These are phyloP conservation scores for Camellia lanceoleosa DNA, from an alignment of 148 eudicot genomes.

Conservation along the genomic window DNA sequence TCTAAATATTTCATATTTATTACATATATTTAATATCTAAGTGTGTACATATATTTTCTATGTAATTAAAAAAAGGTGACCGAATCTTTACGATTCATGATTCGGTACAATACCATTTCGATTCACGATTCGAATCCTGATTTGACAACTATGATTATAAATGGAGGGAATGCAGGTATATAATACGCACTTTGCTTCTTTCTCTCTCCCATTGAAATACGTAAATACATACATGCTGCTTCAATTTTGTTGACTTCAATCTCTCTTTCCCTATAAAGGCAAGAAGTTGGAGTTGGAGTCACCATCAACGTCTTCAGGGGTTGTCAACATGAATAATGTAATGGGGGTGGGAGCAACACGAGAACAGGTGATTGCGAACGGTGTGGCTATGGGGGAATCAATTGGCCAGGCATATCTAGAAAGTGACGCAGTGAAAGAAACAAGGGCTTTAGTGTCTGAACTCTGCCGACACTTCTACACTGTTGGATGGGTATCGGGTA, in stretches of 20 bases:
- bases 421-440: conserved; percentile 12
- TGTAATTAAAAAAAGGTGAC: no score
- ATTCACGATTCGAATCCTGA: no score
- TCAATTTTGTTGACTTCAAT: not conserved
- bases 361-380: not conserved
- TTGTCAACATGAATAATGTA: not conserved
- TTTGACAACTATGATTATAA: no score
- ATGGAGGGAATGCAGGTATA: not conserved
- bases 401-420: conserved; percentile 2
- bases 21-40: no score
- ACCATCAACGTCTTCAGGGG: not conserved
- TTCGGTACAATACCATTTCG: no score
- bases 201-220: not conserved
- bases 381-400: not conserved
- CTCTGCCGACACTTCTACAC: conserved; percentile 9
- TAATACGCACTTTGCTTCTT: not conserved
- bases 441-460: conserved; percentile 11
- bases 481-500: conserved; percentile 16
- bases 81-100: no score
- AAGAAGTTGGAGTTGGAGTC: not conserved
- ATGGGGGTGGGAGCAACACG: not conserved
- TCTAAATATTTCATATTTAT: no score
- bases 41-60: no score
- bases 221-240: not conserved
- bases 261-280: not conserved